phyloP scores from a whole-genome alignment of 495 filamentous ascomycete species.

The Aspergillus saccharolyticus region DNA sequence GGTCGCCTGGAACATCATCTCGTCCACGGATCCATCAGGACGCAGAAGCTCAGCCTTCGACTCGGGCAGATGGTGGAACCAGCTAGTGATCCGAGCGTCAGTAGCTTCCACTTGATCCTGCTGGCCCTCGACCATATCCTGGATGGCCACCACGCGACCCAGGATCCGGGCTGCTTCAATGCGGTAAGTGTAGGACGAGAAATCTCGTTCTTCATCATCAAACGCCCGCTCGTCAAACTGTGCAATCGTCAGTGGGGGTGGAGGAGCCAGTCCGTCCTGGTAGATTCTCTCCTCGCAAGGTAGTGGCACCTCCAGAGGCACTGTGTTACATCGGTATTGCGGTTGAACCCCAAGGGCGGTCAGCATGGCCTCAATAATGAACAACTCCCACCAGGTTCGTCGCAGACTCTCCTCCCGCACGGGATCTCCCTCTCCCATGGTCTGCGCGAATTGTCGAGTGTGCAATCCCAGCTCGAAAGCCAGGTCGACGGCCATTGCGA shows the following conservation, averaged over 20 bases:
- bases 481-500: constrained; percentile 60
- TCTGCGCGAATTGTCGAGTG: constrained; percentile 44
- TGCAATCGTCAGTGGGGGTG: constrained; percentile 33
- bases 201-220: constrained; percentile 42
- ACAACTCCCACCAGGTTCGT: constrained; percentile 90
- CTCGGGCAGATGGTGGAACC: constrained; percentile 73
- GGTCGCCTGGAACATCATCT: constrained; percentile 88
- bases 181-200: constrained; percentile 44
- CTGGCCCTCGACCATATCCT: constrained; percentile 35
- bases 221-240: constrained; percentile 45
- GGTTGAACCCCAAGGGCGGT: constrained; percentile 42
- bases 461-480: constrained; percentile 75
- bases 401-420: constrained; percentile 72
- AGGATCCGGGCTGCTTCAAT: constrained; percentile 67
- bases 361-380: constrained; percentile 62
- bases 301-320: constrained; percentile 36
- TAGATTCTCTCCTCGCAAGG: constrained; percentile 47
- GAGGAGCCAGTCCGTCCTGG: constrained; percentile 36
- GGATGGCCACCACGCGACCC: constrained; percentile 59
- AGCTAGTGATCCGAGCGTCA: constrained; percentile 75
- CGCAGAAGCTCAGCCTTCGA: constrained; percentile 68
- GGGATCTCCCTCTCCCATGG: constrained; percentile 43
- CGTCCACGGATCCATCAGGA: constrained; percentile 64
- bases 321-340: constrained; percentile 29
- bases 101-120: constrained; percentile 50